Percentiles rank a stretch among this genome's conserved stretches.
These are phyloP conservation scores for Melanogaster broomeanus DNA, from an alignment of 768 basidiomycete species.

Conservation along the genomic window DNA sequence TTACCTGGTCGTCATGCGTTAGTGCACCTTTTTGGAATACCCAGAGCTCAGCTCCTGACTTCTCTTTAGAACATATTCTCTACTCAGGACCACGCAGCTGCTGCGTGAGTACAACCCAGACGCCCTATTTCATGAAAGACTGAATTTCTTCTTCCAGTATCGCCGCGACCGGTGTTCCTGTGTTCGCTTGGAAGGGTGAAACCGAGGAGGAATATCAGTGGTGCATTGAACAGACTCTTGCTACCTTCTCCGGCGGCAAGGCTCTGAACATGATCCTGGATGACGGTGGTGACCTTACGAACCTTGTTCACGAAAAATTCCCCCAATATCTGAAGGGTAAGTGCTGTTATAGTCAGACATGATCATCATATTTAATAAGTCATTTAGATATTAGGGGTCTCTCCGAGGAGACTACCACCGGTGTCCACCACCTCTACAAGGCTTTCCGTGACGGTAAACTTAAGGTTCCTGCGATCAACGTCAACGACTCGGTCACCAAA, in stretches of 20 bases:
- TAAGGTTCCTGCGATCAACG: slow-evolving; percentile 98
- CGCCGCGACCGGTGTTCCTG: slow-evolving; percentile 97
- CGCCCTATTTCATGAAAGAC: neutral
- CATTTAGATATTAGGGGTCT: slow-evolving; percentile 80
- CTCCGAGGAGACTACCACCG: slow-evolving; percentile 99
- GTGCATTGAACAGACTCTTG: slow-evolving; percentile 96
- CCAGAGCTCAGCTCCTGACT: neutral
- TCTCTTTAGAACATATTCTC: slow-evolving; percentile 91
- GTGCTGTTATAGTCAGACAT: slow-evolving; percentile 8
- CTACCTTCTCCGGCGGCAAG: slow-evolving; percentile 83
- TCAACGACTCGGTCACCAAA: slow-evolving; percentile 99
- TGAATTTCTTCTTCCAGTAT: slow-evolving; percentile 52
- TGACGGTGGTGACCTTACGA: slow-evolving; percentile 97
- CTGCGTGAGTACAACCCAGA: slow-evolving; percentile 63
- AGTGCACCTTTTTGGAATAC: slow-evolving; percentile 27
- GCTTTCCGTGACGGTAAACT: slow-evolving; percentile 94
- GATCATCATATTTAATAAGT: neutral
- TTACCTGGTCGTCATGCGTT: slow-evolving; percentile 98
- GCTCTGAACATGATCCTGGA: slow-evolving; percentile 98
- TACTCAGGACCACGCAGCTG: slow-evolving; percentile 98
- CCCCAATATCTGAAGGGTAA: slow-evolving; percentile 82
- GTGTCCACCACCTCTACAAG: slow-evolving; percentile 99
- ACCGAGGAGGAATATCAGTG: slow-evolving; percentile 98
- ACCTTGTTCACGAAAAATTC: slow-evolving; percentile 93
- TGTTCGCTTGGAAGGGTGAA: slow-evolving; percentile 99